These are phyloP conservation scores for Euphorbia pulcherrima DNA, from an alignment of 345 rosid genomes.

Conservation along the genomic window DNA sequence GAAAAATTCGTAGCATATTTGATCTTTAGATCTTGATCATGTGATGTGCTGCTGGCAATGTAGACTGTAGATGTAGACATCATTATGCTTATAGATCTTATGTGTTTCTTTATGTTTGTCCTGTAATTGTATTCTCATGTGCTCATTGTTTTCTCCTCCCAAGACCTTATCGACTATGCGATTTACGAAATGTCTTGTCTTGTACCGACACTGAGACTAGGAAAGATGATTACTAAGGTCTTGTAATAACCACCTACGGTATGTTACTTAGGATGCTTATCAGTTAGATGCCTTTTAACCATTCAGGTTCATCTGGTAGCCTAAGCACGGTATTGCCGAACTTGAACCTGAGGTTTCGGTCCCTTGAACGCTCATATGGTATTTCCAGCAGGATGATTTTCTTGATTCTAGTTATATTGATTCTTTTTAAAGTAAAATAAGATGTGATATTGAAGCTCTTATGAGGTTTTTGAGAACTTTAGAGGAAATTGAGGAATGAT, in stretches of 20 bases:
- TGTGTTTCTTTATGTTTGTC: neutral
- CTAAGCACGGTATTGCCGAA: neutral
- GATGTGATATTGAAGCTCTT: too few relatives aligned
- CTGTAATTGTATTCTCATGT: neutral
- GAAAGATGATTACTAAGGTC: neutral
- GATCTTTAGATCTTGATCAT: neutral
- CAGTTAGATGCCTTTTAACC: neutral
- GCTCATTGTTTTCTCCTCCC: slow-evolving; percentile 17
- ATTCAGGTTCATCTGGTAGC: neutral
- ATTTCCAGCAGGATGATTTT: too few relatives aligned
- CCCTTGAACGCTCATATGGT: neutral
- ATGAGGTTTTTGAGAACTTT: too few relatives aligned
- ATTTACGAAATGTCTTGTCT: neutral
- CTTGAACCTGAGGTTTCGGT: neutral
- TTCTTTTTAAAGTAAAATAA: too few relatives aligned
- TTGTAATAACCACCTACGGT: neutral
- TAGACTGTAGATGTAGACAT: neutral
- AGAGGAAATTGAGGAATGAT: too few relatives aligned
- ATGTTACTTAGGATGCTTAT: neutral
- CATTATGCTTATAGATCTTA: neutral
- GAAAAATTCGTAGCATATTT: too few relatives aligned
- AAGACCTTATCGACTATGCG: neutral
- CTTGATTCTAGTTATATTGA: too few relatives aligned
- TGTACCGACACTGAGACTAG: neutral
- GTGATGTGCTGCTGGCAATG: neutral